These are phyloP conservation scores for Graphiopsis chlorocephala DNA, from an alignment of 2,329 filamentous ascomycete species.

Conservation along the genomic window DNA sequence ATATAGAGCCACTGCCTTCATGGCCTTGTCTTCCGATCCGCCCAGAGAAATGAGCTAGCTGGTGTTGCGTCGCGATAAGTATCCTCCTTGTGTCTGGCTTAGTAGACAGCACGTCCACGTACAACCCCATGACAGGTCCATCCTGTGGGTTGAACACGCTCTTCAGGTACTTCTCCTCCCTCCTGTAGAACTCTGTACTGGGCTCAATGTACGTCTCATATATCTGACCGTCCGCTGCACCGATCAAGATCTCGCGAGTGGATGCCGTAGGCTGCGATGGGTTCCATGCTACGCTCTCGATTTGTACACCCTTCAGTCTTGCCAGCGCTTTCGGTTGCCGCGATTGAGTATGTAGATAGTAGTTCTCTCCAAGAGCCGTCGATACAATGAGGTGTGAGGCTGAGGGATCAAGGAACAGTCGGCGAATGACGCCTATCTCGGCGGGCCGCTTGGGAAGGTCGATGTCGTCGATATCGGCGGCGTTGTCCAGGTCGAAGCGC, in stretches of 20 bases:
- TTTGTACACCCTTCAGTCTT: conserved; percentile 77
- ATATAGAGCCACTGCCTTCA: conserved; percentile 82
- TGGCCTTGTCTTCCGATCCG: conserved; percentile 68
- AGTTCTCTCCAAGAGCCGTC: conserved; percentile 91
- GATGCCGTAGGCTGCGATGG: conserved; percentile 88
- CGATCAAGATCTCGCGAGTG: conserved; percentile 88
- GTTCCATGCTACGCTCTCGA: conserved; percentile 93
- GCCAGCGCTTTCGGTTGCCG: conserved; percentile 79
- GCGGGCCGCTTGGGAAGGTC: conserved; percentile 91
- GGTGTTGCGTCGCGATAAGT: conserved; percentile 73
- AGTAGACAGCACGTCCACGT: conserved; percentile 71
- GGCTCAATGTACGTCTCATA: conserved; percentile 96
- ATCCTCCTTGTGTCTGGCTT: conserved; percentile 71
- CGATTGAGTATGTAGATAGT: conserved; percentile 94
- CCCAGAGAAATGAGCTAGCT: conserved; percentile 77
- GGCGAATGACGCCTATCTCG: conserved; percentile 86
- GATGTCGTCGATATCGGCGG: conserved; percentile 97
- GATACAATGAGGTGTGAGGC: conserved; percentile 91
- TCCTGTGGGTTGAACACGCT: conserved; percentile 78
- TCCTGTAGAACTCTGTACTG: conserved; percentile 88
- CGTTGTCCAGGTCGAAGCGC: conserved; percentile 88
- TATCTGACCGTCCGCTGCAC: conserved; percentile 87
- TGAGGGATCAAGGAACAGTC: conserved; percentile 96
- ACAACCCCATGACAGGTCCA: conserved; percentile 79
- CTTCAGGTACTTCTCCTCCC: conserved; percentile 90